A percentile compares a stretch with the other conserved stretches of the same genome.
These are phyloP conservation scores for Amauroascus verrucosus DNA, from an alignment of 2,329 filamentous ascomycete genomes.

Conservation along the genomic window DNA sequence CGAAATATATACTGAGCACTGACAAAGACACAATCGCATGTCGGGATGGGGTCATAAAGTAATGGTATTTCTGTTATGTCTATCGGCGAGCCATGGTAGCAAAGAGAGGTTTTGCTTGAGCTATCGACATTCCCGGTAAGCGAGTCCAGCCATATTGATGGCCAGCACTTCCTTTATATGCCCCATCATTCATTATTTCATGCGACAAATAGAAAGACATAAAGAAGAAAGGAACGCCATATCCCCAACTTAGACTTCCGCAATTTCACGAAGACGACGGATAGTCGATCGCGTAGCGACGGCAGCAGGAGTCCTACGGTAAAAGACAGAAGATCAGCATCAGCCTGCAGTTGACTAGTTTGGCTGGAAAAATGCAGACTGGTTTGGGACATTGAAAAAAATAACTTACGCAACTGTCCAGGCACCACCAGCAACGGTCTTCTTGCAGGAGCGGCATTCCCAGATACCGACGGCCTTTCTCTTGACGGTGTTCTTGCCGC, in stretches of 20 bases:
- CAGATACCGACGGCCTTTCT: constrained; percentile 89
- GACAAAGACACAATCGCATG: not conserved
- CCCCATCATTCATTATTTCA: constrained; percentile 16
- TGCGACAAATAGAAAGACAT: constrained; percentile 13
- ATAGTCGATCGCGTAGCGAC: constrained; percentile 93
- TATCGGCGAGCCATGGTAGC: constrained; percentile 15
- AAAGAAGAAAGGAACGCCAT: constrained; percentile 14
- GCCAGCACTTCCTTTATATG: constrained; percentile 25
- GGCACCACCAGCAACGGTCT: constrained; percentile 86
- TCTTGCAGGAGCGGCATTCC: constrained; percentile 92
- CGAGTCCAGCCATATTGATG: constrained; percentile 26
- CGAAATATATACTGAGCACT: not conserved
- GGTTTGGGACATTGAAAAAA: not conserved
- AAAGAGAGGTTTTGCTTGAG: constrained; percentile 14
- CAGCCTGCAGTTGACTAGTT: not conserved
- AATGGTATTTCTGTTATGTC: constrained; percentile 20
- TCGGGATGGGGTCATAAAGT: constrained; percentile 14
- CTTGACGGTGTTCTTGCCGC: constrained; percentile 91
- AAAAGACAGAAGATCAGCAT: constrained; percentile 2
- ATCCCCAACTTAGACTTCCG: constrained; percentile 63
- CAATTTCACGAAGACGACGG: constrained; percentile 93
- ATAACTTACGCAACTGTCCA: constrained; percentile 88
- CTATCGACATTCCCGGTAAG: constrained; percentile 21
- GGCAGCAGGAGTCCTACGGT: constrained; percentile 70
- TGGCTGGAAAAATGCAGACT: not conserved